Base-by-base conservation (phyloP, 2,329 filamentous ascomycete genomes). In the Phoma sp. region DNA sequence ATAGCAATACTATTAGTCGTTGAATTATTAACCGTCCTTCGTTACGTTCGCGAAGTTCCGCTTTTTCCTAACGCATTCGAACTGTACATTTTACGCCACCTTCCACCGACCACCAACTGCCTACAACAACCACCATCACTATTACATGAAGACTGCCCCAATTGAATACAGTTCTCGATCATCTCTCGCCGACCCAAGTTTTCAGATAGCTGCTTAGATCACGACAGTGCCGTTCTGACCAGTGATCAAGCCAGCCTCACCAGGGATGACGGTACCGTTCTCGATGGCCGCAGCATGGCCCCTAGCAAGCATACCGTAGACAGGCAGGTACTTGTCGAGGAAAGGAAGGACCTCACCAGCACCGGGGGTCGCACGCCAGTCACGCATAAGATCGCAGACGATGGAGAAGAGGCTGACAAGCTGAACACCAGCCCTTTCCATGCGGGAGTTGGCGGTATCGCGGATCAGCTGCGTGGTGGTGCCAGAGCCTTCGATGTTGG, bases 401-500 rank as follows among this genome's bases (percentile, higher is more conserved):
- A 91, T 87, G 21, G 80, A 80, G 63, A 90, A 90, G 53, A 87
- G 69, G 14, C 81, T 81, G 23, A 87, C 80, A 23, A 87, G 73
- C 60, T 88, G 84, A 3, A 90, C 88, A 29, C 88, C 89, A 0
- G 87, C 87, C 20, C 77, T 68, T 49, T 83, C 78, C 87, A 91
- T 90, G 39, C 87, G 83, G 26, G 83, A 79, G 72, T 91, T 90
- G 32, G 86, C 83, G 42, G 86, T 81, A 54, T 87, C 84, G 6
- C 86, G 81, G 53, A 88, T 80, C 37, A 87, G 80, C 32, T 77
- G 68, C 2, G 82, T 84, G 17, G 86, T 86, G 1, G 89, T 91
- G 1, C 88, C 89, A 0, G 83, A 87, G 2, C 86, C 88, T 64
- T 92, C 89, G 46, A 87, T 82, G 74, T 91, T 90, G 63, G 87